Conservation (phyloP, 768 basidiomycete species). For the Chalciporus piperatus region DNA sequence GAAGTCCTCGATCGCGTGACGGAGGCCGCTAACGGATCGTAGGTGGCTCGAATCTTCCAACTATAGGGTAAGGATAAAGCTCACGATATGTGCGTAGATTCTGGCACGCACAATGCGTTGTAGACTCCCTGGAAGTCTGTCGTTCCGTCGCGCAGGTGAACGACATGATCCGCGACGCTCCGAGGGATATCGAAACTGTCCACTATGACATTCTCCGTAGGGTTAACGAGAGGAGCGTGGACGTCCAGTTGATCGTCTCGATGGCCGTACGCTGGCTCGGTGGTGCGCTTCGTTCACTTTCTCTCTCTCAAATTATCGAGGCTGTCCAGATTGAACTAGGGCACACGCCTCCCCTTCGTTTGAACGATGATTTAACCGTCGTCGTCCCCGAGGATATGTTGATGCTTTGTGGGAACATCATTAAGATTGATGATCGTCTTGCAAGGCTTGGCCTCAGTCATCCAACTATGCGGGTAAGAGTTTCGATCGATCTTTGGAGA, state of each 20-base stretch:
- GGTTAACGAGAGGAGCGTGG: constrained; percentile 19
- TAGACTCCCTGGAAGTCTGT: constrained; percentile 26
- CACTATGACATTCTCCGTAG: constrained; percentile 22
- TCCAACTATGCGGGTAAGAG: constrained; percentile 24
- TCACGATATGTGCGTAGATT: constrained; percentile 16
- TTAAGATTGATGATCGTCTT: constrained; percentile 25
- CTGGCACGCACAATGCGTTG: constrained; percentile 27
- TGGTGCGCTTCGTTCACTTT: constrained; percentile 26
- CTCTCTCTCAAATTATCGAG: constrained; percentile 27
- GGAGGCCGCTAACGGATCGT: constrained; percentile 17
- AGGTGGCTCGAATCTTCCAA: constrained; percentile 1
- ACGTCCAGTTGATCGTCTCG: no score
- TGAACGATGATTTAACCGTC: constrained; percentile 26
- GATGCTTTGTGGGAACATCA: constrained; percentile 24
- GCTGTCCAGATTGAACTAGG: constrained; percentile 29
- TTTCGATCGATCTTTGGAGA: not conserved
- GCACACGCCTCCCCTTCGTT: constrained; percentile 14
- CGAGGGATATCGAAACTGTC: constrained; percentile 20
- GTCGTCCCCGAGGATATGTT: constrained; percentile 26
- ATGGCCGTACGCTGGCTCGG: constrained; percentile 24
- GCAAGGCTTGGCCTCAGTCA: no score
- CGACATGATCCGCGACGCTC: constrained; percentile 13
- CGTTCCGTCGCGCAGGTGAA: constrained; percentile 25
- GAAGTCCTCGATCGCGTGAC: constrained; percentile 19
- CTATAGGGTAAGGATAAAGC: not conserved